Conservation (phyloP, 2,329 filamentous ascomycete species). For the Teratosphaeriaceae sp. region DNA sequence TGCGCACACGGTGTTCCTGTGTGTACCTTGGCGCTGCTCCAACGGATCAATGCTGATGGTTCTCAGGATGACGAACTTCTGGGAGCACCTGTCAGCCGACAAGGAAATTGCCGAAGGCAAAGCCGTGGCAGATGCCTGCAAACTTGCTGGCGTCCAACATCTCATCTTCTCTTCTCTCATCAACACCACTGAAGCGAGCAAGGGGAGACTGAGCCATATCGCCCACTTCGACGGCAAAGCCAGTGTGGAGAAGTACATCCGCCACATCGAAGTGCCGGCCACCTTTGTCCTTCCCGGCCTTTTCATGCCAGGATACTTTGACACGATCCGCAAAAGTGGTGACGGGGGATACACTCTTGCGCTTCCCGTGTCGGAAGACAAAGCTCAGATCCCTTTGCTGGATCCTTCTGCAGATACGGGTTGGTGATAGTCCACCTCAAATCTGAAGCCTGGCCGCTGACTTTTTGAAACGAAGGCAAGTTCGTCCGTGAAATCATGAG, state of each 20-base stretch:
- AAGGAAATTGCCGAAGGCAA: constrained; percentile 29
- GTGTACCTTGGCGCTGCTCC: no score
- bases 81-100: constrained; percentile 33
- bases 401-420: background rate
- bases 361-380: constrained; percentile 7
- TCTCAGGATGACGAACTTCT: constrained; percentile 39
- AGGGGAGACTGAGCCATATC: constrained; percentile 26
- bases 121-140: constrained; percentile 27
- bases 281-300: constrained; percentile 9
- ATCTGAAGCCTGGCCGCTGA: background rate
- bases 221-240: constrained; percentile 35
- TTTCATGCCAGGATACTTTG: constrained; percentile 13
- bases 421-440: background rate
- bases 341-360: background rate
- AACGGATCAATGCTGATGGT: no score
- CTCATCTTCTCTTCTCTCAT: constrained; percentile 33
- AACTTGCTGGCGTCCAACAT: constrained; percentile 29
- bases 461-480: background rate
- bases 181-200: constrained; percentile 21
- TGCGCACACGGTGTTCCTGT: constrained; percentile 43
- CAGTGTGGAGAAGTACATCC: constrained; percentile 27
- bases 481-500: constrained; percentile 25
- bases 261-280: constrained; percentile 2
- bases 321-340: background rate
- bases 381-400: constrained; percentile 1